Percentiles rank a stretch among this genome's conserved stretches.
Conservation (phyloP, 352 stramenopile genomes). For the Globisporangium solare region DNA sequence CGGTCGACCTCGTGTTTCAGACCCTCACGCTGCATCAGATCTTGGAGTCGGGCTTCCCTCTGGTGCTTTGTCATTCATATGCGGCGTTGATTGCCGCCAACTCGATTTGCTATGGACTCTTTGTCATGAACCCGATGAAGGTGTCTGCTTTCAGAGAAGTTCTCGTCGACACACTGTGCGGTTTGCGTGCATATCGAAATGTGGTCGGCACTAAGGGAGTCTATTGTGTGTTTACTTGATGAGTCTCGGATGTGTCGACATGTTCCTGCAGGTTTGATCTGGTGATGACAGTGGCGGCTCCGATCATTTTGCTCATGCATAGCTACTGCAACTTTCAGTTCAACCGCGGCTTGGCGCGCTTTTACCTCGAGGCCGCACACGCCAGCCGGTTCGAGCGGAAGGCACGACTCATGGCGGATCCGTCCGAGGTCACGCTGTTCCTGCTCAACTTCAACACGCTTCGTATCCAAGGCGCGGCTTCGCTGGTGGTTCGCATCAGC, state of each 20-base stretch:
- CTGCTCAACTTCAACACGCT: slow-evolving; percentile 26
- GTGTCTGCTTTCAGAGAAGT: slow-evolving; percentile 22
- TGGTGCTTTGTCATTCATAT: no score
- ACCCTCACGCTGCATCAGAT: no score
- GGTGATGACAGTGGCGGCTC: slow-evolving; percentile 22
- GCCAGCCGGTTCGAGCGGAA: slow-evolving; percentile 25
- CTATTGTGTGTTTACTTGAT: neutral
- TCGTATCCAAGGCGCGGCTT: slow-evolving; percentile 17
- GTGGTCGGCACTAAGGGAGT: no score
- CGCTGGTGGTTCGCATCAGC: slow-evolving; percentile 27
- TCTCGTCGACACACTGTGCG: slow-evolving; percentile 21
- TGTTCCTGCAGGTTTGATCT: slow-evolving; percentile 22
- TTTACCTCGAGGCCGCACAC: slow-evolving; percentile 23
- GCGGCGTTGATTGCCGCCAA: no score
- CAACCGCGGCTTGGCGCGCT: slow-evolving; percentile 16
- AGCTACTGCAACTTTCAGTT: slow-evolving; percentile 25
- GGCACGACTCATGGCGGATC: slow-evolving; percentile 25
- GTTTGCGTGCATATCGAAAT: neutral
- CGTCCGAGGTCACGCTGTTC: slow-evolving; percentile 23
- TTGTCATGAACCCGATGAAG: neutral
- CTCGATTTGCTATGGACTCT: slow-evolving; percentile 7
- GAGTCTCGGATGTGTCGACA: neutral
- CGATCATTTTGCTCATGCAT: slow-evolving; percentile 22
- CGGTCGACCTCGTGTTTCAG: no score
- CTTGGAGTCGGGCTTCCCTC: no score